These are phyloP conservation scores for Suillus tomentosus DNA, from an alignment of 768 basidiomycete species.

Conservation along the genomic window DNA sequence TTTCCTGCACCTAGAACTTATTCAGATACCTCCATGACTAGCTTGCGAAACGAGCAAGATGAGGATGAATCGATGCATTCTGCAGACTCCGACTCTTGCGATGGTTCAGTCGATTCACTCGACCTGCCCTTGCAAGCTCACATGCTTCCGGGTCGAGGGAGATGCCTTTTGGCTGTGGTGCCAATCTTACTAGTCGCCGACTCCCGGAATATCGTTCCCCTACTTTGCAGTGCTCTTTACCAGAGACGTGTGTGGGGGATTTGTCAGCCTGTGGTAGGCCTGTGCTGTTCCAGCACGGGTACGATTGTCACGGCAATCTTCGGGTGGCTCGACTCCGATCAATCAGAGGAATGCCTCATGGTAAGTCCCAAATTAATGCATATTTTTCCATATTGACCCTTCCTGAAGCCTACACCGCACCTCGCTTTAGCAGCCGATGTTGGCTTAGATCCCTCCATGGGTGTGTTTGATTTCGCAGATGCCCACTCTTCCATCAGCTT, in stretches of 20 bases:
- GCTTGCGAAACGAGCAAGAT: neutral
- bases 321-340: slow-evolving; percentile 1
- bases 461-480: slow-evolving; percentile 1
- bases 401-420: slow-evolving; percentile 2
- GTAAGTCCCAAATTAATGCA: neutral
- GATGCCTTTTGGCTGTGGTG: neutral
- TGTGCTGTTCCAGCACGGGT: neutral
- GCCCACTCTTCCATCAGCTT: neutral
- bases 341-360: neutral
- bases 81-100: neutral
- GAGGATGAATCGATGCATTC: neutral
- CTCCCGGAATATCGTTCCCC: neutral
- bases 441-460: neutral
- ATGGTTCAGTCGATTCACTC: slow-evolving; percentile 1
- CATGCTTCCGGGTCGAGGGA: slow-evolving; percentile 1
- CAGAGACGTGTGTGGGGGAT: slow-evolving; percentile 12
- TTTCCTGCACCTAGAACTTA: too few relatives aligned
- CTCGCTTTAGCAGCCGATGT: neutral
- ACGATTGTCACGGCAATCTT: neutral
- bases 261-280: slow-evolving; percentile 10
- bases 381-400: neutral
- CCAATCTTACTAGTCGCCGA: slow-evolving; percentile 13
- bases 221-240: slow-evolving; percentile 11
- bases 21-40: neutral
- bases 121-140: slow-evolving; percentile 12